Evolutionary conservation across 2,329 filamentous ascomycete genomes (phyloP), one percentile per base, ranked within the genome.

Genomic region (Fusarium verrucosum): DNA sequence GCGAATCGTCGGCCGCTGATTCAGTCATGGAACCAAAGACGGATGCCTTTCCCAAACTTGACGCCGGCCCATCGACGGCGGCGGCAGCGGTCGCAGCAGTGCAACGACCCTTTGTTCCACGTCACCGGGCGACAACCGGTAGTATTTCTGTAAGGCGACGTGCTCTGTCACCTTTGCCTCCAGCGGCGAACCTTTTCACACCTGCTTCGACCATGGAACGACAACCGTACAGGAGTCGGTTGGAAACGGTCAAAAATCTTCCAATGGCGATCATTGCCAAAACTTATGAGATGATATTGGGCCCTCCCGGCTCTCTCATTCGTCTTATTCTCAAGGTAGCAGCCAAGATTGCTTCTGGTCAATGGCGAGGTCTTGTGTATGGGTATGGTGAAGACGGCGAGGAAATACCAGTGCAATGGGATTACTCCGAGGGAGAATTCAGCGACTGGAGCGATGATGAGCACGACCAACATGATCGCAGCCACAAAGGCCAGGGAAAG

Each of bases 251-350:
- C 16, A 70, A 64, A 45, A 70, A 65, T 16, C 51, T 71, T 17
- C 71, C 73, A 11, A 67, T 86, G 46, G 84, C 87, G 4, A 85
- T 96, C 26, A 84, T 96, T 23, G 86, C 89, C 53, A 94, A 92
- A 77, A 93, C 92, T 0, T 88, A 86, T 63, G 88, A 91, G 47
- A 83, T 95, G 26, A 83, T 96, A 5, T 79, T 97, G 14, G 88
- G 91, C 1, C 92, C 92, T n/a, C 92, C 94, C 0, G 86, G 89
- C 16, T 87, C 94, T 69, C 83, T 96, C 3, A 85, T 96, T 32
- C 83, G 87, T 23, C 81, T 96, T 36, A 93, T 97, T 83, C 83
- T 97, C 6, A 87, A 88, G 53, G 92, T 97, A 54, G 92, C 93
- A 1, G 89, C 91, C 0, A 88, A 86, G 62, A 92, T 97, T 62